These are phyloP conservation scores for Coniferiporia sulphurascens DNA, from an alignment of 1,284 basidiomycete species.

Conservation along the genomic window DNA sequence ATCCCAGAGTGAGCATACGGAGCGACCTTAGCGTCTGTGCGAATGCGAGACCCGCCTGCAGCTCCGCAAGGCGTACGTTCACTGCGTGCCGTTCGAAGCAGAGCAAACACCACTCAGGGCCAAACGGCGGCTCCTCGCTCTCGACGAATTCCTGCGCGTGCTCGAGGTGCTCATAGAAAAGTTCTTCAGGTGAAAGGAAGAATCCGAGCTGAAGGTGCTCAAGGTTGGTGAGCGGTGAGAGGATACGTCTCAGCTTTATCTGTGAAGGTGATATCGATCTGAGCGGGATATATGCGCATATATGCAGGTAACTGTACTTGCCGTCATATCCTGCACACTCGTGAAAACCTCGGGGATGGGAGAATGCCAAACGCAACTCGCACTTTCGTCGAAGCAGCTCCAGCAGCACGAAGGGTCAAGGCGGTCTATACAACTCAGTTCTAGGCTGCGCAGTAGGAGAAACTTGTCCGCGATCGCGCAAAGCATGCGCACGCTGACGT, in stretches of 20 bases:
- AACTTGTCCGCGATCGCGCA: conserved; percentile 41
- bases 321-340: conserved; percentile 41
- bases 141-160: conserved; percentile 24
- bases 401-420: conserved; percentile 54
- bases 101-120: conserved; percentile 15
- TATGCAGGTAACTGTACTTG: conserved; percentile 30
- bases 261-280: background rate
- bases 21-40: conserved; percentile 11
- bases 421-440: conserved; percentile 53
- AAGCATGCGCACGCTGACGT: conserved; percentile 47
- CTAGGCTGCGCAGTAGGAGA: conserved; percentile 39
- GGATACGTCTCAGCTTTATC: conserved; percentile 24
- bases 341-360: conserved; percentile 50
- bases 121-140: conserved; percentile 4
- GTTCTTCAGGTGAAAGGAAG: conserved; percentile 45
- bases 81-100: conserved; percentile 15
- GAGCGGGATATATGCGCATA: background rate
- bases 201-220: conserved; percentile 52
- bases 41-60: conserved; percentile 10
- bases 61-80: conserved; percentile 10
- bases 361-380: conserved; percentile 51
- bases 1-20: conserved; percentile 10
- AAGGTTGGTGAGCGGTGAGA: conserved; percentile 40
- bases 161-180: conserved; percentile 40
- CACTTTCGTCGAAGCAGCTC: conserved; percentile 57